These are phyloP conservation scores for Penicillium griseofulvum DNA, from an alignment of 2,329 filamentous ascomycete genomes.

Conservation along the genomic window DNA sequence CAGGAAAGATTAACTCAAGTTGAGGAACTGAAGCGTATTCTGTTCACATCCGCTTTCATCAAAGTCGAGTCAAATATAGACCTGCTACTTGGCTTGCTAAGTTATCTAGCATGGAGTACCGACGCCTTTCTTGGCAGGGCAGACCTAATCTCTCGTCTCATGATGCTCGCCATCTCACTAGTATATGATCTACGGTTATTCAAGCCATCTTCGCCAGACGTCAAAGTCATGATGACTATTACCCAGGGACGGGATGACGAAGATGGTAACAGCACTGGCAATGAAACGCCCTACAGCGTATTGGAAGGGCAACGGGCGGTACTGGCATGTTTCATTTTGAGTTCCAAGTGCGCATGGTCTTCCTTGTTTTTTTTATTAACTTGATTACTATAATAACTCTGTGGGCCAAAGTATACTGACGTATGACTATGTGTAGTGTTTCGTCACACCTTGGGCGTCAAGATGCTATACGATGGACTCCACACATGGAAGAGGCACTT, in stretches of 20 bases:
- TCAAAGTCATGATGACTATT: constrained; percentile 31
- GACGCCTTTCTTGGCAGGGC: constrained; percentile 34
- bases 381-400: no score
- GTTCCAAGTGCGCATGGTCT: constrained; percentile 26
- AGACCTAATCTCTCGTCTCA: constrained; percentile 35
- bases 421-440: constrained; percentile 22
- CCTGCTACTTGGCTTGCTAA: constrained; percentile 38
- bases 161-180: constrained; percentile 40
- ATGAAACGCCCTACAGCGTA: constrained; percentile 14
- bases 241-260: constrained; percentile 28
- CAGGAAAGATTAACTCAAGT: constrained; percentile 25
- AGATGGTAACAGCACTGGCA: constrained; percentile 1
- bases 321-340: constrained; percentile 33
- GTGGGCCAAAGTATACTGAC: constrained; percentile 2
- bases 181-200: constrained; percentile 38
- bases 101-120: constrained; percentile 40
- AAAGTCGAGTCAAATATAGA: constrained; percentile 35
- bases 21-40: constrained; percentile 32
- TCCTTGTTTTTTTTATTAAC: neutral
- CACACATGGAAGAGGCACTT: constrained; percentile 42
- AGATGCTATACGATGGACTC: constrained; percentile 38
- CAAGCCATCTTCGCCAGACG: constrained; percentile 31
- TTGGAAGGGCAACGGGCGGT: constrained; percentile 31
- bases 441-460: constrained; percentile 36
- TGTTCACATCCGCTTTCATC: constrained; percentile 31